phyloP scores from a whole-genome alignment of 306 rosid species.

The Amphicarpaea edgeworthii region DNA sequence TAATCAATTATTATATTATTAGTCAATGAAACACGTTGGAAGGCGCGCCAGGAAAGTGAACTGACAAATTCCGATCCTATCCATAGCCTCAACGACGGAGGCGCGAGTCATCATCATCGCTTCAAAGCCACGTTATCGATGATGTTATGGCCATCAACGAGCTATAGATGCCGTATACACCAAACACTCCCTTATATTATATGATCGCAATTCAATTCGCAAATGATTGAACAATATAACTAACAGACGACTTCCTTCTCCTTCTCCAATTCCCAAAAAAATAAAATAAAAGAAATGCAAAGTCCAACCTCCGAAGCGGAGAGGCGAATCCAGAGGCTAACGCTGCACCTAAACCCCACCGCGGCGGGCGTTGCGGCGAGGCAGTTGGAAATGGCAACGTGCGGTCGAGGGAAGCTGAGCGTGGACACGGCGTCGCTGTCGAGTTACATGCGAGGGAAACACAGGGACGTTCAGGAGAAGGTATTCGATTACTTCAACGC shows the following conservation, averaged over 20 bases:
- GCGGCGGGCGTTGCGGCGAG: background rate
- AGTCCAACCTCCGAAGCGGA: conserved; percentile 43
- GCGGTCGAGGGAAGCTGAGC: conserved; percentile 56
- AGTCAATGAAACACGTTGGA: conserved; percentile 8
- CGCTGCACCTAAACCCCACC: conserved; percentile 65
- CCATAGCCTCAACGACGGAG: background rate
- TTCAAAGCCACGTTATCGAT: conserved; percentile 46
- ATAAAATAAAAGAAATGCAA: background rate
- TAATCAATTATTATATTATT: too few relatives aligned
- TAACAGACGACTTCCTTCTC: background rate
- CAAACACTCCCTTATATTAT: background rate
- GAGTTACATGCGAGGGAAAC: conserved; percentile 66
- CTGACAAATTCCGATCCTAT: background rate
- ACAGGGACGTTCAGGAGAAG: conserved; percentile 74
- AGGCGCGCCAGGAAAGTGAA: conserved; percentile 48
- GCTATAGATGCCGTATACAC: conserved; percentile 31
- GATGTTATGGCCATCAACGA: too few relatives aligned
- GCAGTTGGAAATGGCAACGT: conserved; percentile 48
- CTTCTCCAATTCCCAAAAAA: background rate
- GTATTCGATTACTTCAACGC: conserved; percentile 69
- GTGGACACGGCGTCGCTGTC: conserved; percentile 56
- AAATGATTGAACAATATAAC: too few relatives aligned
- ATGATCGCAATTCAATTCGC: too few relatives aligned
- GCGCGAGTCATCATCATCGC: background rate
- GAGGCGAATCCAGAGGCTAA: conserved; percentile 67